Evolutionary conservation across 2,329 filamentous ascomycete species (phyloP), one percentile per base, ranked within the genome.

Genomic region (Neonectria neomacrospora): DNA sequence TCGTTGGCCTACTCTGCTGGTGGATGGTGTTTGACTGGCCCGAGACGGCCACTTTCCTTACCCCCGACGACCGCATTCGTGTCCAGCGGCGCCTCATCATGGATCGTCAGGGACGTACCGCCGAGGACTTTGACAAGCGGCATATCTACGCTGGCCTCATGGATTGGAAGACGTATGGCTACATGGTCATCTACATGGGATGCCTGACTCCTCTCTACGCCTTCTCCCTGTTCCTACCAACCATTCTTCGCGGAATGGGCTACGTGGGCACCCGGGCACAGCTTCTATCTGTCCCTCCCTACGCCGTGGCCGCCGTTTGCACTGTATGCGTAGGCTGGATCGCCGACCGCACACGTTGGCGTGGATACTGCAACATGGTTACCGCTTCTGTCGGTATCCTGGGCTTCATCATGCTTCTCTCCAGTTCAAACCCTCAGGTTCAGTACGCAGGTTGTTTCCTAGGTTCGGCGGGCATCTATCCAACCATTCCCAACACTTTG

Each of bases 1-100:
- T 92, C 2, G 82, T 92, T 6, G 91, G 90, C 1, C 61, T 89
- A 5, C 77, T 82, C 1, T 90, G 86, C 6, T 93, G 90, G 79
- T 93, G 88, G 86, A 83, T 91, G 78, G 90, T 94, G 3, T 87
- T 92, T 70, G 92, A 96, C 73, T 95, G 92, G 75, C 92, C 92
- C 0, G 90, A 92, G 67, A 84, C 89, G 50, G 91, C 91, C 6
- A 85, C 74, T 0, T 95, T 94, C 74, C 83, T 96, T 5, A 85
- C 86, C 0, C 81, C 84, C 0, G 83, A 84, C 2, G 91, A 96
- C 69, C 88, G 90, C 11, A 81, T 82, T 5, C 86, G 91, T 16
- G 90, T 95, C 0, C 78, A 92, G 18, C 85, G 88, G 10, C 86
- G 92, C 3, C 81, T 95, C 23, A 86, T 86, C 60, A 79, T 81